Conservation (phyloP, 2,329 filamentous ascomycete genomes). For the Daldinia sp. region DNA sequence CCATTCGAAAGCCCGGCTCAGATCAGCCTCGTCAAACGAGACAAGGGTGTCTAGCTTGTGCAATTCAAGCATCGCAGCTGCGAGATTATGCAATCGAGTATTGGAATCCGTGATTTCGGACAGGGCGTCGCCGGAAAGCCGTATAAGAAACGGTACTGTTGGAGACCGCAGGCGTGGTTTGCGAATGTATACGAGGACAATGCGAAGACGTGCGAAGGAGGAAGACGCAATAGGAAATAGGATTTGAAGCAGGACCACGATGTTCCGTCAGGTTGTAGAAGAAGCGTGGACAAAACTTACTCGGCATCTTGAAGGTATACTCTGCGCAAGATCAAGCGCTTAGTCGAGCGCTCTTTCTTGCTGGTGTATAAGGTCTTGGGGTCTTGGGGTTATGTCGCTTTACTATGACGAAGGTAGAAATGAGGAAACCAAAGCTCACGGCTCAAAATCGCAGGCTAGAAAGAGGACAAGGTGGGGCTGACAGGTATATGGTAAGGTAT, state of each 20-base stretch:
- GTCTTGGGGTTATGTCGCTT: background rate
- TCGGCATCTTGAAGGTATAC: constrained; percentile 40
- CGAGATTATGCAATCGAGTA: background rate
- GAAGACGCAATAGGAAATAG: background rate
- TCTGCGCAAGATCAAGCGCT: background rate
- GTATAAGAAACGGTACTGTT: background rate
- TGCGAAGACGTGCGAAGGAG: background rate
- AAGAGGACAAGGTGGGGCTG: constrained; percentile 2
- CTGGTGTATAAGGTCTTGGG: background rate
- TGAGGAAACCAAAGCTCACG: constrained; percentile 6
- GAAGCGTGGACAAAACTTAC: constrained; percentile 38
- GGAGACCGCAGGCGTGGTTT: background rate
- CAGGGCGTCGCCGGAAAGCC: background rate
- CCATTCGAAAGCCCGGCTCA: constrained; percentile 17
- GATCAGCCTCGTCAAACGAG: background rate
- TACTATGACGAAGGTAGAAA: background rate
- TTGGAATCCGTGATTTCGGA: background rate
- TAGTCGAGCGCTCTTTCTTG: too few relatives aligned
- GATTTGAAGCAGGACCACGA: background rate
- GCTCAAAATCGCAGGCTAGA: constrained; percentile 7
- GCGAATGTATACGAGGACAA: background rate
- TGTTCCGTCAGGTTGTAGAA: background rate
- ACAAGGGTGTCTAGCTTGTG: background rate
- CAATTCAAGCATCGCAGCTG: background rate
- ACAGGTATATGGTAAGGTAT: background rate